Percentiles rank a stretch among this genome's conserved stretches.
phyloP scores from a whole-genome alignment of 1,284 basidiomycete genomes.

The Xerocomus nothofagi region DNA sequence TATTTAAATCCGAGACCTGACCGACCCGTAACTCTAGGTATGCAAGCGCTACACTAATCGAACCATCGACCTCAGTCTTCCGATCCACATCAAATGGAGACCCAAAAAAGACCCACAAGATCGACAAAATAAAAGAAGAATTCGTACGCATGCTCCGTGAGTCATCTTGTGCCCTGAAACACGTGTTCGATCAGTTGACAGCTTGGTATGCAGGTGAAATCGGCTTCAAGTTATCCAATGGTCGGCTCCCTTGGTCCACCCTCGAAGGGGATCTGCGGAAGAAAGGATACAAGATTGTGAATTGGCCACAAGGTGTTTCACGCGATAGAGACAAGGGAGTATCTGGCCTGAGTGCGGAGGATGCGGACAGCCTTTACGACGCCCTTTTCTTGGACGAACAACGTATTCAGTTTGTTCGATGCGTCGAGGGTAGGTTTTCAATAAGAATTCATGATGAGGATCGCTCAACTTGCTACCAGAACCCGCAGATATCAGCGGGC shows the following conservation, averaged over 20 bases:
- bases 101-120: background rate
- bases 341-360: constrained; percentile 7
- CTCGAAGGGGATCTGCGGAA: constrained; percentile 1
- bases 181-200: background rate
- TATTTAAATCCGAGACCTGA: background rate
- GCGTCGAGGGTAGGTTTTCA: background rate
- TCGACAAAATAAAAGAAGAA: constrained; percentile 6
- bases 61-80: background rate
- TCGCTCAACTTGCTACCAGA: too few relatives aligned
- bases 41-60: fast-evolving
- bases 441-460: too few relatives aligned
- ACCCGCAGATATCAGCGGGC: too few relatives aligned
- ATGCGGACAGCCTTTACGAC: constrained; percentile 4
- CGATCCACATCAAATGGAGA: background rate
- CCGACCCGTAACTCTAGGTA: background rate
- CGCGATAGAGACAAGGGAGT: constrained; percentile 10
- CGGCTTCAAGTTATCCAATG: constrained; percentile 1
- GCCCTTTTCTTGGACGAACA: constrained; percentile 4
- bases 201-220: background rate
- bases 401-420: constrained; percentile 8
- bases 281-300: constrained; percentile 8
- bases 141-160: constrained; percentile 21
- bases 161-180: background rate
- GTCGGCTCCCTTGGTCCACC: constrained; percentile 17
- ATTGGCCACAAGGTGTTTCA: constrained; percentile 13